Evolutionary conservation across 1,139 yeast species (phyloP).

Genomic region (Geotrichum carabidarum): DNA sequence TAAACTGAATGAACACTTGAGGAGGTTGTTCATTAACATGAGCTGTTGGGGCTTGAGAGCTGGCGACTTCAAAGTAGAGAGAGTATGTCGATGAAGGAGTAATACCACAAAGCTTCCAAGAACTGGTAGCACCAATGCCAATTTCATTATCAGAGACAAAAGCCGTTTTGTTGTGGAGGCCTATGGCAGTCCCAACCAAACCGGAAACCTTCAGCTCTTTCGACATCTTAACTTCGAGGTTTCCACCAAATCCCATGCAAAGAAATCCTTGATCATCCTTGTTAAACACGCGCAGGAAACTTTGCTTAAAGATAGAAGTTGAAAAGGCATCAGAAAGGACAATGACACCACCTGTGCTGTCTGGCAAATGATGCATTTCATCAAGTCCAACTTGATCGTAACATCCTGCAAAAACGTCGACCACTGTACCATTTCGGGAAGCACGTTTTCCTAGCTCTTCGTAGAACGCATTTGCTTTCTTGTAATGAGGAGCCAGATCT

Average conservation of each 20-base stretch:
- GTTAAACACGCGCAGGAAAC: conserved; percentile 78
- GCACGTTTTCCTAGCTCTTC: conserved; percentile 72
- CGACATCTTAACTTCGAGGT: conserved; percentile 81
- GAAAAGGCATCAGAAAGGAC: conserved; percentile 92
- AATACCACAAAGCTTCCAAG: conserved; percentile 79
- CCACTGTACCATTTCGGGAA: conserved; percentile 73
- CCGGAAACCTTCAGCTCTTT: conserved; percentile 88
- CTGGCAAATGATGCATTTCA: conserved; percentile 88
- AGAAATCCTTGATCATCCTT: conserved; percentile 78
- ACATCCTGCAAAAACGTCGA: conserved; percentile 95
- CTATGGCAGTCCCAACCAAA: conserved; percentile 86
- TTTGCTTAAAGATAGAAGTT: conserved; percentile 92
- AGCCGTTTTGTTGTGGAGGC: conserved; percentile 47
- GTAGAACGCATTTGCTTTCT: conserved; percentile 83
- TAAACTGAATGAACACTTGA: conserved; percentile 65
- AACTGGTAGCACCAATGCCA: conserved; percentile 89
- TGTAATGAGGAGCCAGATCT: conserved; percentile 57
- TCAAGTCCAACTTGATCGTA: conserved; percentile 97
- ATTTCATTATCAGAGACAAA: conserved; percentile 88
- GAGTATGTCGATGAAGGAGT: conserved; percentile 89
- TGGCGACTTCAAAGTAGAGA: conserved; percentile 73
- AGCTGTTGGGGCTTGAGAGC: conserved; percentile 33
- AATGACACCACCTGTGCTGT: conserved; percentile 89
- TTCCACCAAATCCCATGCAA: conserved; percentile 58
- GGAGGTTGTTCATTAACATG: conserved; percentile 80